A percentile compares a stretch with the other conserved stretches of the same genome.
Evolutionary conservation across 2,329 filamentous ascomycete genomes (phyloP).

Genomic region (Rutstroemia sp.): DNA sequence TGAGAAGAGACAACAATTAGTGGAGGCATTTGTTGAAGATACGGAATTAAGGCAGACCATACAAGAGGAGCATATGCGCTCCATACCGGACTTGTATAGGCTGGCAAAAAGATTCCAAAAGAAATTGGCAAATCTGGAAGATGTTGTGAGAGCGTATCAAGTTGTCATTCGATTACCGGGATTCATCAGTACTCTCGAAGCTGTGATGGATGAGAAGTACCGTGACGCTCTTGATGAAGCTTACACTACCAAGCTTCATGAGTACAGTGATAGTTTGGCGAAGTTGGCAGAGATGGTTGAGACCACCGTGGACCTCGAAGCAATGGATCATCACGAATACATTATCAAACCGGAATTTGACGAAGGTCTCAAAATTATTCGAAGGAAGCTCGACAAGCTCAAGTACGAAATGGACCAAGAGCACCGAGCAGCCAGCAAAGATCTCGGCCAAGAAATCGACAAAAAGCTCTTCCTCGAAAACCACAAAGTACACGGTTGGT

Average conservation of each 20-base stretch:
- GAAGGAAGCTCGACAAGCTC: slow-evolving; percentile 82
- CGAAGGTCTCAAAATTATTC: slow-evolving; percentile 77
- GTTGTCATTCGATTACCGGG: slow-evolving; percentile 86
- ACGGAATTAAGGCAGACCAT: slow-evolving; percentile 91
- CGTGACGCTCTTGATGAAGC: slow-evolving; percentile 77
- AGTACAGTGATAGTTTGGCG: slow-evolving; percentile 68
- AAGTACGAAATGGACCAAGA: slow-evolving; percentile 77
- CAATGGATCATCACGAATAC: slow-evolving; percentile 93
- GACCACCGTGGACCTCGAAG: slow-evolving; percentile 92
- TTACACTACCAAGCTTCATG: slow-evolving; percentile 77
- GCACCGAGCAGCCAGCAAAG: slow-evolving; percentile 66
- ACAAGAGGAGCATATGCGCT: slow-evolving; percentile 90
- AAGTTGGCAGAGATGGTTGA: slow-evolving; percentile 98
- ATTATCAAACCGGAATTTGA: slow-evolving; percentile 99
- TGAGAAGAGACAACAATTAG: slow-evolving; percentile 83
- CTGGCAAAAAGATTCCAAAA: slow-evolving; percentile 93
- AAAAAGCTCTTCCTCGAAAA: slow-evolving; percentile 99
- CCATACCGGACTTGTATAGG: slow-evolving; percentile 89
- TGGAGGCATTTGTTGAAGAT: slow-evolving; percentile 89
- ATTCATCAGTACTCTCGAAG: slow-evolving; percentile 82
- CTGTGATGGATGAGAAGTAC: slow-evolving; percentile 92
- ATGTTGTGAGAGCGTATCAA: slow-evolving; percentile 93
- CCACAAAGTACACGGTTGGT: slow-evolving; percentile 93
- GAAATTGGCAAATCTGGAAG: slow-evolving; percentile 83
- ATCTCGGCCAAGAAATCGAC: slow-evolving; percentile 86